Evolutionary conservation across 2,329 filamentous ascomycete genomes (phyloP), one percentile per base, ranked within the genome.

Genomic region (Passalora sequoiae): DNA sequence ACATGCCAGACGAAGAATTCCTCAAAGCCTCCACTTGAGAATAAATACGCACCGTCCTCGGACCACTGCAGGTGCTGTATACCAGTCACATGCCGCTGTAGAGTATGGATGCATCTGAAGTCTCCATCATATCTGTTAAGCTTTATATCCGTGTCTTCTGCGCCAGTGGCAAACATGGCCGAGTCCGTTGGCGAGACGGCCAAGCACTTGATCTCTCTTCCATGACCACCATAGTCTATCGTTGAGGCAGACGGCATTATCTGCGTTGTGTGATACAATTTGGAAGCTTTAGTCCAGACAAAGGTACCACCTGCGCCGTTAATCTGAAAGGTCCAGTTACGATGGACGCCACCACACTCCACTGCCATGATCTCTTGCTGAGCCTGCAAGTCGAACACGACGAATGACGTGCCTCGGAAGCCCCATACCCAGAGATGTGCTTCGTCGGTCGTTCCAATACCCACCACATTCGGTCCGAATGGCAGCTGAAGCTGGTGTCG

Each of bases 1-100:
- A 91, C 64, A 29, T 78, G 75, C 91, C 92, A 98, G 8, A 89
- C 76, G 56, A 83, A 91, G 51, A 97, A 84, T 64, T 98, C 91
- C 62, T 96, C 91, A 48, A 81, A 83, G 0, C 89, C 92, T 4
- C 80, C 88, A 57, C 87, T 89, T 52, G 86, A 95, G 61, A 97
- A 85, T 2, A 98, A 76, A 55, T 83, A 84, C 1, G 71, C 64
- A 2, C 83, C 77, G 35, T 78, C 74, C 0, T 64, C 61, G 1
- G 84, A 80, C 86, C 88, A 97, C 47, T 76, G 76, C 1, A 95
- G 69, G 49, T 82, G 76, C 62, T 96, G 91, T 6, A 97, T 78
- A 0, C 91, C 92, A 0, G 88, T 83, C 1, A 80, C 83, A 60
- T 98, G 92, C 42, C 78, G 79, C 52, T 87, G 83, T 15, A 95